These are phyloP conservation scores for Neurospora sp. DNA, from an alignment of 2,329 filamentous ascomycete species.

Conservation along the genomic window DNA sequence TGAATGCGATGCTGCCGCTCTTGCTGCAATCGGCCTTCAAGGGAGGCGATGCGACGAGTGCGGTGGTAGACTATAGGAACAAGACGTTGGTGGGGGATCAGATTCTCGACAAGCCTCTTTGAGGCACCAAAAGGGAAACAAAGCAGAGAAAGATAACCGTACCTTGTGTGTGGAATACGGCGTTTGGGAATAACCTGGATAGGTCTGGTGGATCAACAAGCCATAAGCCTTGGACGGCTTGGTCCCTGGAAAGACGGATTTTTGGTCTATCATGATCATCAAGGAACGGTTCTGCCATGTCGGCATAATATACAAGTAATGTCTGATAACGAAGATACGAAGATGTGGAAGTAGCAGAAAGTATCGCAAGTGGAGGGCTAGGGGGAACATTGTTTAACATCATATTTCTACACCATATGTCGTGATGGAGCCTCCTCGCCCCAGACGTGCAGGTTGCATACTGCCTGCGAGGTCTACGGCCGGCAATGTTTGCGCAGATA, in stretches of 20 bases:
- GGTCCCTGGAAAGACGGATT: neutral
- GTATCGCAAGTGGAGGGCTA: neutral
- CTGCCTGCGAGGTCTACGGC: neutral
- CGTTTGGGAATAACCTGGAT: neutral
- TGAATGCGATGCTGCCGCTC: slow-evolving; percentile 12
- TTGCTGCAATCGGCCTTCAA: slow-evolving; percentile 11
- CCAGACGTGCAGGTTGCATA: neutral
- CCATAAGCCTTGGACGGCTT: neutral
- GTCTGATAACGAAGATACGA: neutral
- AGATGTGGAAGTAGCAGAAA: neutral
- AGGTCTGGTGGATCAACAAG: neutral
- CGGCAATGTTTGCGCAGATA: neutral
- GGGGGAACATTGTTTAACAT: neutral
- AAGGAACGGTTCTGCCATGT: neutral
- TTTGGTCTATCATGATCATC: neutral
- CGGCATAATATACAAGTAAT: neutral
- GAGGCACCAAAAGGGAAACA: neutral
- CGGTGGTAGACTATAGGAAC: slow-evolving; percentile 11
- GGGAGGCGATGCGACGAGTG: neutral
- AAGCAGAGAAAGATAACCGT: neutral
- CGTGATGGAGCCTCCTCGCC: neutral
- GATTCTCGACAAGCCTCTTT: slow-evolving; percentile 7
- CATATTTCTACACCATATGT: neutral
- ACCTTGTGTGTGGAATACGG: neutral
- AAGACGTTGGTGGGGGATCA: slow-evolving; percentile 11